A percentile compares a stretch with the other conserved stretches of the same genome.
These are phyloP conservation scores for Botrytis squamosa DNA, from an alignment of 2,329 filamentous ascomycete species.

Conservation along the genomic window DNA sequence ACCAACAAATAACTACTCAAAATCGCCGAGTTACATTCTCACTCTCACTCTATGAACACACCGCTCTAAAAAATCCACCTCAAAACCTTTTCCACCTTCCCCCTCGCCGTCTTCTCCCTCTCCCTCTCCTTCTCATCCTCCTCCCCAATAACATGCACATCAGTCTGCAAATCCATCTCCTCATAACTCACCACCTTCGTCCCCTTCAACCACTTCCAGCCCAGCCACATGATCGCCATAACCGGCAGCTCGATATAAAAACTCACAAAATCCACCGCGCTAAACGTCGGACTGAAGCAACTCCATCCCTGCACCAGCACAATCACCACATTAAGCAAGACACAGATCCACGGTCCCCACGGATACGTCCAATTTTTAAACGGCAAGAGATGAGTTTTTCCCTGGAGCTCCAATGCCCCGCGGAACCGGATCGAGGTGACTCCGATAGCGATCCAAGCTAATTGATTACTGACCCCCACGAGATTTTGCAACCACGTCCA, in stretches of 20 bases:
- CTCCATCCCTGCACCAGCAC: conserved; percentile 64
- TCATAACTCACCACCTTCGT: conserved; percentile 46
- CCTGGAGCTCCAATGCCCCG: conserved; percentile 53
- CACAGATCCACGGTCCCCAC: conserved; percentile 55
- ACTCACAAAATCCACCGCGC: conserved; percentile 59
- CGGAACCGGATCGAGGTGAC: conserved; percentile 66
- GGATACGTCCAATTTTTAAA: conserved; percentile 69
- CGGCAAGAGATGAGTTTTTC: conserved; percentile 59
- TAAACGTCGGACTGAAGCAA: conserved; percentile 59
- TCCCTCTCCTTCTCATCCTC: conserved; percentile 34
- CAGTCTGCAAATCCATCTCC: conserved; percentile 53
- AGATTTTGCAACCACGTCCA: conserved; percentile 69
- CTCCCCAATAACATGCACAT: conserved; percentile 42
- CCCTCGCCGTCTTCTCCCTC: conserved; percentile 31
- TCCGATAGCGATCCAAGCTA: conserved; percentile 64
- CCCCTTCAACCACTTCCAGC: conserved; percentile 53
- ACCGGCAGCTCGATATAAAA: conserved; percentile 63
- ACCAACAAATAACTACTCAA: not conserved
- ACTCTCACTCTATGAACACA: not conserved
- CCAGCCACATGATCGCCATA: conserved; percentile 54
- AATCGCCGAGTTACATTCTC: rapidly evolving
- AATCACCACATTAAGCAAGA: conserved; percentile 57
- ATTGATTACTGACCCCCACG: conserved; percentile 65
- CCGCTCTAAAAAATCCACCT: conserved; percentile 36
- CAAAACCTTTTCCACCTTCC: conserved; percentile 32